These are phyloP conservation scores for Scheffersomyces parashehatae DNA, from an alignment of 1,139 yeast species.

Conservation along the genomic window DNA sequence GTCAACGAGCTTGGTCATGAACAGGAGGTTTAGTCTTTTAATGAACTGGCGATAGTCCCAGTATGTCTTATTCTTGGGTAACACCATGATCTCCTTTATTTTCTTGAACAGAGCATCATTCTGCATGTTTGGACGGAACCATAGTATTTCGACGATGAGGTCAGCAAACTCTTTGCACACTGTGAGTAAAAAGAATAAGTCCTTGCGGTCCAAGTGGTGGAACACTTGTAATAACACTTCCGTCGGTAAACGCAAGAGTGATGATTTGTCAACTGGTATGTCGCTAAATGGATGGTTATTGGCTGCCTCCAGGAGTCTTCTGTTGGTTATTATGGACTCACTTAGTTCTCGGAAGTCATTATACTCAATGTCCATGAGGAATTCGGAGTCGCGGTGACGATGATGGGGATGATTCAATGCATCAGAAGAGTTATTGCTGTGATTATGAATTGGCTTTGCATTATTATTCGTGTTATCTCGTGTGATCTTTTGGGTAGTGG, in stretches of 20 bases:
- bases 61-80: conserved; percentile 49
- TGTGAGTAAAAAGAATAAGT: conserved; percentile 66
- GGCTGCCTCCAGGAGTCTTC: conserved; percentile 21
- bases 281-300: conserved; percentile 21
- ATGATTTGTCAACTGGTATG: conserved; percentile 22
- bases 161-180: conserved; percentile 85
- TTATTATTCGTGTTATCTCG: background rate
- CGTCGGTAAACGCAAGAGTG: conserved; percentile 71
- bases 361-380: conserved; percentile 38
- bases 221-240: conserved; percentile 76
- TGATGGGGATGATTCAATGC: conserved; percentile 14
- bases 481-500: background rate
- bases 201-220: conserved; percentile 65
- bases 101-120: conserved; percentile 51
- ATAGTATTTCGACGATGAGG: conserved; percentile 74
- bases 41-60: conserved; percentile 77
- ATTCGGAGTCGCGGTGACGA: conserved; percentile 14
- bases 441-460: background rate
- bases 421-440: conserved; percentile 3
- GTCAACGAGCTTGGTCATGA: conserved; percentile 66
- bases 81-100: conserved; percentile 55
- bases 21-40: conserved; percentile 77
- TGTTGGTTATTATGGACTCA: conserved; percentile 33
- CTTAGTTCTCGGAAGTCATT: conserved; percentile 39
- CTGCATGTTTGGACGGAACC: conserved; percentile 87